Evolutionary conservation across 805 yeast genomes (phyloP).

Genomic region (Barnettozyma pratensis): DNA sequence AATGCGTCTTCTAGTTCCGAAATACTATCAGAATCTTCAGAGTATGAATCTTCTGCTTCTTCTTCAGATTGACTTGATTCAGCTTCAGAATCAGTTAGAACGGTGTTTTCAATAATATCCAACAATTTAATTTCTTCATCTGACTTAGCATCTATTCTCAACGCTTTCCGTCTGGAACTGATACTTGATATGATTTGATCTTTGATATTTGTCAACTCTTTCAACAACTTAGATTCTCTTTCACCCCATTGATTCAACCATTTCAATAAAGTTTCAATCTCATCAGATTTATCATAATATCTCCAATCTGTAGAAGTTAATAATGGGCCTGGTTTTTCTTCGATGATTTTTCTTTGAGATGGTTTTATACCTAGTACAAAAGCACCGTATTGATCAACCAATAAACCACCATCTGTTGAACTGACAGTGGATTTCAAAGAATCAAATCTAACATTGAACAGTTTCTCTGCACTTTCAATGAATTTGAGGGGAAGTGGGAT

Average conservation of each 20-base stretch:
- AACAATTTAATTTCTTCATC: conserved; percentile 39
- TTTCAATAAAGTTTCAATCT: conserved; percentile 47
- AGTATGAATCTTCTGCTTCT: conserved; percentile 9
- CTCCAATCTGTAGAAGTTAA: conserved; percentile 60
- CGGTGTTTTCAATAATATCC: conserved; percentile 34
- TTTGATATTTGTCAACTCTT: conserved; percentile 51
- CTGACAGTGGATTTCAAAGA: conserved; percentile 49
- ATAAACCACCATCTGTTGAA: conserved; percentile 38
- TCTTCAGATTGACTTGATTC: conserved; percentile 19
- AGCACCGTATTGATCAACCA: conserved; percentile 35
- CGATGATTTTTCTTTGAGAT: conserved; percentile 57
- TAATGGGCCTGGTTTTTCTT: conserved; percentile 58
- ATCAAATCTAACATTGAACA: conserved; percentile 21
- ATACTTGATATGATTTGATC: conserved; percentile 53
- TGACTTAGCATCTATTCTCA: conserved; percentile 38
- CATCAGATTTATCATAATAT: conserved; percentile 56
- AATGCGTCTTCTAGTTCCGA: conserved; percentile 8
- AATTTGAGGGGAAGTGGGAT: conserved; percentile 18
- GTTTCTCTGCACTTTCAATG: conserved; percentile 14
- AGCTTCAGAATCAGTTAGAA: conserved; percentile 29
- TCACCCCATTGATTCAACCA: conserved; percentile 76
- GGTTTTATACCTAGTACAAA: conserved; percentile 18
- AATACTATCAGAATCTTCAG: conserved; percentile 11
- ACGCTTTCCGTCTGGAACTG: conserved; percentile 50
- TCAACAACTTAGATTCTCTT: conserved; percentile 61